Conservation (phyloP, 1,284 basidiomycete genomes). For the Butyriboletus regius region DNA sequence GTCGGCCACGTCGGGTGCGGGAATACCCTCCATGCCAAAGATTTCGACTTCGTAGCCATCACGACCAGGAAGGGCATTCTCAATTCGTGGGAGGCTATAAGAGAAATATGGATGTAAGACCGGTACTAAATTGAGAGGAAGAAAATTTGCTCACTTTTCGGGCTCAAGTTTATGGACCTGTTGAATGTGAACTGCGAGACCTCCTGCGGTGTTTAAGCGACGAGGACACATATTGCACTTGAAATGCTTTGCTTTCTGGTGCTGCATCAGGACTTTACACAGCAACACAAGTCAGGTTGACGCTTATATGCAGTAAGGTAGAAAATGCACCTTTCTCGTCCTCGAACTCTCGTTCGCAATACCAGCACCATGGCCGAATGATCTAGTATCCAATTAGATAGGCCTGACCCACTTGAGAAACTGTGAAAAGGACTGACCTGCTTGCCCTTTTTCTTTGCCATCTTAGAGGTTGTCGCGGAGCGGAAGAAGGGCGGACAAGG, state of each 20-base stretch:
- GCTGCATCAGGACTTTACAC: slow-evolving; percentile 82
- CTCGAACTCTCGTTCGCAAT: slow-evolving; percentile 97
- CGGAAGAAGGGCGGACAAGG: slow-evolving; percentile 6
- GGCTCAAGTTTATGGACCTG: slow-evolving; percentile 98
- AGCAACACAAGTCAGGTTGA: neutral
- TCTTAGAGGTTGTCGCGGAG: slow-evolving; percentile 27
- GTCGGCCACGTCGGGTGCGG: slow-evolving; percentile 85
- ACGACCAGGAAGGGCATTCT: slow-evolving; percentile 91
- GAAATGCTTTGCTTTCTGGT: slow-evolving; percentile 99
- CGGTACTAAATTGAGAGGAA: neutral
- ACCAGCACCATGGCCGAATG: slow-evolving; percentile 94
- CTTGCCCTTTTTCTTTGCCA: slow-evolving; percentile 79
- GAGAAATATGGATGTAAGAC: slow-evolving; percentile 7
- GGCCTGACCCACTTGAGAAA: neutral
- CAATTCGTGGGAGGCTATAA: slow-evolving; percentile 71
- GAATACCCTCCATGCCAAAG: slow-evolving; percentile 98
- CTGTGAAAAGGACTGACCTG: slow-evolving; percentile 41
- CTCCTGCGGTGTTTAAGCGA: slow-evolving; percentile 92
- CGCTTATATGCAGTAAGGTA: neutral
- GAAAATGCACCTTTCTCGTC: slow-evolving; percentile 77
- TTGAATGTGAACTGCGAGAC: slow-evolving; percentile 95
- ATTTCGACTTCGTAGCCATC: slow-evolving; percentile 99
- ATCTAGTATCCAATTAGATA: slow-evolving; percentile 43
- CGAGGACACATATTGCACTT: slow-evolving; percentile 94
- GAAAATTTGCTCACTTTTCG: slow-evolving; percentile 64